Evolutionary conservation across 129 eudicot genomes (phyloP), one percentile per base, ranked within the genome.

Genomic region (Lactuca saligna): DNA sequence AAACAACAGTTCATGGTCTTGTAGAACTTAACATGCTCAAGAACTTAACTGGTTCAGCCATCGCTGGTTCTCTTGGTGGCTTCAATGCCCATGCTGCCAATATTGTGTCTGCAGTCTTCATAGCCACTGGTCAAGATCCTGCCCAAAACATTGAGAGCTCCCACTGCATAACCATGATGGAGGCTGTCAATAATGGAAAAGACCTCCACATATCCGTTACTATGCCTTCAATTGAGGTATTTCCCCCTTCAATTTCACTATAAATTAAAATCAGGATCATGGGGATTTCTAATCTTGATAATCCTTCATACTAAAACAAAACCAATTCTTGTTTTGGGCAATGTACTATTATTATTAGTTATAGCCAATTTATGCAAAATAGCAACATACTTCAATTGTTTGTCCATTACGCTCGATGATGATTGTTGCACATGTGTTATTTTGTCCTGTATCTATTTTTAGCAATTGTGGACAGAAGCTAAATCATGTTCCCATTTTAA

Each of bases 11-110:
- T 5, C 69, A 82, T 55, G 78, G 83, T 13, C 95, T 84, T 32
- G 95, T 85, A 39, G 95, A 85, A 78, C 95, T 88, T 53, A 88
- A 88, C 82, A 78, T 85, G 95, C 95, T 87, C 17, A 87, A 87
- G 81, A 87, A 87, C 76, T 82, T 87, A 20, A 61, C 95, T 61
- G 95, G 95, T 61, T 88, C 95, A 51, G 95, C 95, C 13, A 63
- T 88, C 15, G 95, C 95, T 48, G 95, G 95, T 55, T 70, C 91
- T 74, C 95, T 88, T 61, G 95, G 95, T 63, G 95, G 95, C 11
- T 88, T 88, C 44, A 88, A 88, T 65, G 95, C 95, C 37, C 95
- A 88, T 75, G 86, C 95, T 16, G 88, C 90, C 74, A 88, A 88
- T 63, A 85, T 88, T 7, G 95, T 87, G 20, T 87, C 95, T 49